Conservation (phyloP, 345 rosid species). For the Salix viminalis region DNA sequence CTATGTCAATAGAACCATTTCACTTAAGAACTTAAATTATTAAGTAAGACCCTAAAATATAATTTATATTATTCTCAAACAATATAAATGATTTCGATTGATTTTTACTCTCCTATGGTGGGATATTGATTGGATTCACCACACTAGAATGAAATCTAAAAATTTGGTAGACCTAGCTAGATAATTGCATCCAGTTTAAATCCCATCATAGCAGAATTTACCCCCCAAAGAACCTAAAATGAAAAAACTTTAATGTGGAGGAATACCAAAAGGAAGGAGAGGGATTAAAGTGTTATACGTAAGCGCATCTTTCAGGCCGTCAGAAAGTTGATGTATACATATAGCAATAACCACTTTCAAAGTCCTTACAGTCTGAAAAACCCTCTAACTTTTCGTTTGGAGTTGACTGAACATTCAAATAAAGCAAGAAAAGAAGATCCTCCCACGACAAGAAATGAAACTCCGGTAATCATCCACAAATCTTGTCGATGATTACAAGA, state of each 20-base stretch:
- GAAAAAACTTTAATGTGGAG: too few relatives aligned
- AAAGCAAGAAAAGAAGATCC: too few relatives aligned
- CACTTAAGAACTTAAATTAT: accelerated
- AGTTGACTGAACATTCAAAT: too few relatives aligned
- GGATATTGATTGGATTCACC: background rate
- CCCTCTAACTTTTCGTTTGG: too few relatives aligned
- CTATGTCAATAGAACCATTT: too few relatives aligned
- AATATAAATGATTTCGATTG: too few relatives aligned
- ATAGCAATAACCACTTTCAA: background rate
- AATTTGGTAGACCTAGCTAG: background rate
- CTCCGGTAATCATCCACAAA: background rate
- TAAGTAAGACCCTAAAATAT: accelerated
- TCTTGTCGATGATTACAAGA: background rate
- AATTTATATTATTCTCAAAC: too few relatives aligned
- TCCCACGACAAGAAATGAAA: background rate
- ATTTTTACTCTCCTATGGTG: too few relatives aligned
- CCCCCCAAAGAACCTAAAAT: background rate
- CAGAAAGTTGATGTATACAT: too few relatives aligned
- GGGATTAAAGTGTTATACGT: too few relatives aligned
- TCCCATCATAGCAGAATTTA: background rate
- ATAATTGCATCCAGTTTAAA: background rate
- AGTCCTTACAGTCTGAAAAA: background rate
- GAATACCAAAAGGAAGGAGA: too few relatives aligned
- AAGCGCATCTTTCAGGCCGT: too few relatives aligned
- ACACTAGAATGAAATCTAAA: background rate